Evolutionary conservation across 2,329 filamentous ascomycete genomes (phyloP).

Genomic region (Juglanconis juglandina): DNA sequence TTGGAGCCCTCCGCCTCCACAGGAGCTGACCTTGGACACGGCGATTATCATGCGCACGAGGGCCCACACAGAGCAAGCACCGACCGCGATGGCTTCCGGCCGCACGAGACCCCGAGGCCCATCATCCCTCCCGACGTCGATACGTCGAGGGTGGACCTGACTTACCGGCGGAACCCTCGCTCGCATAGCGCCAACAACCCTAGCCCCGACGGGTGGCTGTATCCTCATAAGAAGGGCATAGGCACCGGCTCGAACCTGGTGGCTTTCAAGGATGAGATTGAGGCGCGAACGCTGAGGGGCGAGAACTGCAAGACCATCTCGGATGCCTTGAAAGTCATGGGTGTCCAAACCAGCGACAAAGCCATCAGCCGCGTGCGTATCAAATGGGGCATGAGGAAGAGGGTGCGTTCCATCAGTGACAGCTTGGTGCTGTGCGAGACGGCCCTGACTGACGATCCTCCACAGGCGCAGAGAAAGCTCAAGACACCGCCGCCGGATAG

Average conservation of each 20-base stretch:
- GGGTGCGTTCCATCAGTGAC: conserved; percentile 5
- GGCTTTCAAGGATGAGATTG: conserved; percentile 19
- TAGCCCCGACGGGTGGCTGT: conserved; percentile 8
- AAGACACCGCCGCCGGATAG: conserved; percentile 19
- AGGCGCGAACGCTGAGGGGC: conserved; percentile 18
- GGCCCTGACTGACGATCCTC: background rate
- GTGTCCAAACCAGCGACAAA: conserved; percentile 20
- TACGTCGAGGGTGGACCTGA: conserved; percentile 5
- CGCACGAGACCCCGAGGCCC: background rate
- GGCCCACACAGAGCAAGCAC: background rate
- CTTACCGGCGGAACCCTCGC: conserved; percentile 1
- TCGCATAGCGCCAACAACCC: conserved; percentile 12
- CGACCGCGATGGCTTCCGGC: background rate
- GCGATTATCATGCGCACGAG: background rate
- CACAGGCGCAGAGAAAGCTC: conserved; percentile 18
- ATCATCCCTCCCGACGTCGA: background rate
- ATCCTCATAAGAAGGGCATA: conserved; percentile 17
- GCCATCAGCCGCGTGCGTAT: conserved; percentile 21
- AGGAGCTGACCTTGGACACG: background rate
- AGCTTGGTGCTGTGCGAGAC: accelerated
- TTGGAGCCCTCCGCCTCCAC: background rate
- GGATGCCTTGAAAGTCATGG: conserved; percentile 16
- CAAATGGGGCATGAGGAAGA: conserved; percentile 20
- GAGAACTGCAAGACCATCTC: conserved; percentile 22
- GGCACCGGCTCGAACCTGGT: conserved; percentile 15